These are phyloP conservation scores for Colletotrichum phormii DNA, from an alignment of 2,329 filamentous ascomycete species.

Conservation along the genomic window DNA sequence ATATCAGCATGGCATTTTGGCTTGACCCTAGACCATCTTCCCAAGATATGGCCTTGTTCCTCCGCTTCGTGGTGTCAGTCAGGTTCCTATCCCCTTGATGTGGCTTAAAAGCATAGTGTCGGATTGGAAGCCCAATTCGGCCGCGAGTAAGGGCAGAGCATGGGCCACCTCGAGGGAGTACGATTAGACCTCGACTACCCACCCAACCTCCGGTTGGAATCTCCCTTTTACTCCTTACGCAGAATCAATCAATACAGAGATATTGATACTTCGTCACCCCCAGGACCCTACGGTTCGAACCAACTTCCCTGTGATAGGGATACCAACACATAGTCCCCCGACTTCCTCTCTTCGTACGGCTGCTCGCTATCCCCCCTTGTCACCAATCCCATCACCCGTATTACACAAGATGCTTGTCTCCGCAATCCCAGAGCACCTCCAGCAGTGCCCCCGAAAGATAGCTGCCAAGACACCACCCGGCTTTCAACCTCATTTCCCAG, in stretches of 20 bases:
- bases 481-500: conserved; percentile 35
- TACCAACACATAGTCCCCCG: not conserved
- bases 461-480: conserved; percentile 26
- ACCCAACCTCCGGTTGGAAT: too few species aligned
- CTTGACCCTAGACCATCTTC: not conserved
- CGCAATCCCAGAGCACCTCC: conserved; percentile 37
- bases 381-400: not conserved
- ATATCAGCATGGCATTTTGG: not conserved
- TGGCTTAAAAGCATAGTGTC: conserved; percentile 13
- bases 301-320: too few species aligned
- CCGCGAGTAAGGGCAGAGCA: too few species aligned
- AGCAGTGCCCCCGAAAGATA: conserved; percentile 31
- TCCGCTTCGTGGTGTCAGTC: not conserved
- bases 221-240: too few species aligned
- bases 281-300: too few species aligned
- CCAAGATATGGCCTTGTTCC: not conserved
- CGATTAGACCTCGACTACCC: too few species aligned
- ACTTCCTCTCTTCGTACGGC: not conserved
- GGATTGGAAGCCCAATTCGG: too few species aligned
- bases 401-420: conserved; percentile 31
- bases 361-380: not conserved
- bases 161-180: too few species aligned
- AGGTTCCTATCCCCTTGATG: not conserved
- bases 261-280: too few species aligned
- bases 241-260: too few species aligned